Evolutionary conservation across 2,329 filamentous ascomycete species (phyloP).

Genomic region (Zasmidium cellare): DNA sequence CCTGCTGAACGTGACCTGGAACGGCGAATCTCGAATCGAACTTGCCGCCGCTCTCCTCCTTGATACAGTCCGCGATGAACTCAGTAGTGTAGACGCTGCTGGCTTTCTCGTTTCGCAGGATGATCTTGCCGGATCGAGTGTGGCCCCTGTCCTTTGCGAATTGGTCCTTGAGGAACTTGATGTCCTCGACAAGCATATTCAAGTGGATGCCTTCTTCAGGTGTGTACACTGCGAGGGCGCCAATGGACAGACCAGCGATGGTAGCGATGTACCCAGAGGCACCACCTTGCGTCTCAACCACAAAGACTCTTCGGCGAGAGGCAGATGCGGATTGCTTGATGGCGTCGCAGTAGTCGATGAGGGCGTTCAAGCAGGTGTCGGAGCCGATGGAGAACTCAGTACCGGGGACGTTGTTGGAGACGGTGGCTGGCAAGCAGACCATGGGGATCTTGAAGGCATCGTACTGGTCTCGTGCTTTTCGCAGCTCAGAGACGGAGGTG

Average conservation of each 20-base stretch:
- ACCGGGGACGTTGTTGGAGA: slow-evolving; percentile 97
- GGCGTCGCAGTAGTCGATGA: slow-evolving; percentile 93
- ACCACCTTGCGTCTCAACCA: slow-evolving; percentile 96
- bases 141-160: slow-evolving; percentile 85
- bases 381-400: slow-evolving; percentile 97
- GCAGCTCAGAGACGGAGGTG: slow-evolving; percentile 84
- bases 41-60: slow-evolving; percentile 84
- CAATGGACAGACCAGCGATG: slow-evolving; percentile 85
- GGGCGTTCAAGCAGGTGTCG: slow-evolving; percentile 92
- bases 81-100: slow-evolving; percentile 89
- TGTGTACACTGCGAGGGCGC: slow-evolving; percentile 90
- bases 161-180: slow-evolving; percentile 80
- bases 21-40: slow-evolving; percentile 93
- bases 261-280: slow-evolving; percentile 92
- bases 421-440: slow-evolving; percentile 88
- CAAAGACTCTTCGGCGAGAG: slow-evolving; percentile 89
- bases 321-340: slow-evolving; percentile 97
- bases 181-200: slow-evolving; percentile 88
- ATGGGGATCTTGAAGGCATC: slow-evolving; percentile 90
- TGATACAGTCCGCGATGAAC: slow-evolving; percentile 92
- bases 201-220: slow-evolving; percentile 94
- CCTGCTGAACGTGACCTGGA: slow-evolving; percentile 92
- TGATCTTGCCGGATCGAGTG: slow-evolving; percentile 85
- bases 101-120: slow-evolving; percentile 95
- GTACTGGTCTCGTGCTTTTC: slow-evolving; percentile 75